A percentile compares a stretch with the other conserved stretches of the same genome.
Evolutionary conservation across 495 filamentous ascomycete species (phyloP).

Genomic region (Aspergillus affinis): DNA sequence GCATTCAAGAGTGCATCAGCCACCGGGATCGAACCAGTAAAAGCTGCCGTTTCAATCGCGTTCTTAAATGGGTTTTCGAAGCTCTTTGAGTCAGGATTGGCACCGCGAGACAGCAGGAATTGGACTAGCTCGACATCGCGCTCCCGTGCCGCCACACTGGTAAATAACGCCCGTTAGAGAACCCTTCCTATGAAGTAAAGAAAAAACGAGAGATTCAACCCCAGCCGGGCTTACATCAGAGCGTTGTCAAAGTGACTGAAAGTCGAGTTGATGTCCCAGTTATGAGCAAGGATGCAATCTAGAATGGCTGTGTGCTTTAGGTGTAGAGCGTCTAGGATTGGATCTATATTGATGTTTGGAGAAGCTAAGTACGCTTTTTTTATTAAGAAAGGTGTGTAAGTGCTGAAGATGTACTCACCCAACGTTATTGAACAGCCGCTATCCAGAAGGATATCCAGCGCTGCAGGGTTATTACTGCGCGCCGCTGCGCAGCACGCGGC

Average conservation of each 20-base stretch:
- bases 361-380: neutral
- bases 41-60: neutral
- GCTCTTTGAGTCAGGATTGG: neutral
- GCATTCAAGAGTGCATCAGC: neutral
- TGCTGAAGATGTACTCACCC: neutral
- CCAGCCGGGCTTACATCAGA: neutral
- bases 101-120: neutral
- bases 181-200: neutral
- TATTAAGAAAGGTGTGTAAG: neutral
- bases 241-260: neutral
- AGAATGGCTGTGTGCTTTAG: neutral
- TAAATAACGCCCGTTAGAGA: neutral
- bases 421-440: neutral
- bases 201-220: neutral
- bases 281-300: neutral
- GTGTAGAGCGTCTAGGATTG: neutral
- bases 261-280: neutral
- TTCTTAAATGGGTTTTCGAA: neutral
- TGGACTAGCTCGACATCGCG: neutral
- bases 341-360: neutral
- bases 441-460: neutral
- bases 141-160: neutral
- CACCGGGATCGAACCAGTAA: neutral
- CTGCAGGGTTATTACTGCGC: neutral
- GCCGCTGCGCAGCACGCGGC: neutral